Conservation (phyloP, 2,329 filamentous ascomycete genomes). For the Delphinella strobiligena region DNA sequence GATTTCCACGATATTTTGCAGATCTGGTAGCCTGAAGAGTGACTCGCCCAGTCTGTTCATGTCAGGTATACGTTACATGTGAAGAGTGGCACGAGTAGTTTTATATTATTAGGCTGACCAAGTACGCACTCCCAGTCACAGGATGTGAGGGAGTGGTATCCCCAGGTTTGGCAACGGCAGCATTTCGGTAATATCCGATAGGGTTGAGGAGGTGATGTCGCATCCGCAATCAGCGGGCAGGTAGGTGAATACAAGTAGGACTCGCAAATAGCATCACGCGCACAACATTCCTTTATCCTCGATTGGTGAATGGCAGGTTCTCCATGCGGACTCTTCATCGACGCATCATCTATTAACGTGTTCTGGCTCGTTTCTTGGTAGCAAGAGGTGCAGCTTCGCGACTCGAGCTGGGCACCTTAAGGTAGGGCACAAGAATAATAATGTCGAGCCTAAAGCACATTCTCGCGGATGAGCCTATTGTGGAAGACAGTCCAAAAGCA, state of each 20-base stretch:
- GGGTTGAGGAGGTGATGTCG: not conserved
- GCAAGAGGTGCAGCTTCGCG: not conserved
- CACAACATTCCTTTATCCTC: no score
- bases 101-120: no score
- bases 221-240: not conserved
- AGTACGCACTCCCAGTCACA: no score
- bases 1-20: not conserved
- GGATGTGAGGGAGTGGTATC: not conserved
- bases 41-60: no score
- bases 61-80: no score
- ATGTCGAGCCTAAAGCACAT: slow-evolving; percentile 14
- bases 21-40: no score
- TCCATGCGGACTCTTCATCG: no score
- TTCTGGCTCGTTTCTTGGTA: no score
- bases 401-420: not conserved
- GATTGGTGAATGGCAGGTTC: no score
- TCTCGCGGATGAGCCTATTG: slow-evolving; percentile 16
- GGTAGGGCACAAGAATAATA: not conserved
- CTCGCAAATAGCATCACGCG: no score
- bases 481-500: slow-evolving; percentile 4
- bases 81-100: not conserved
- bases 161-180: not conserved
- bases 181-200: not conserved
- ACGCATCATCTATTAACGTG: no score
- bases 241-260: no score